A percentile compares a stretch with the other conserved stretches of the same genome.
Conservation (phyloP, 805 yeast genomes). For the Saturnispora besseyi region DNA sequence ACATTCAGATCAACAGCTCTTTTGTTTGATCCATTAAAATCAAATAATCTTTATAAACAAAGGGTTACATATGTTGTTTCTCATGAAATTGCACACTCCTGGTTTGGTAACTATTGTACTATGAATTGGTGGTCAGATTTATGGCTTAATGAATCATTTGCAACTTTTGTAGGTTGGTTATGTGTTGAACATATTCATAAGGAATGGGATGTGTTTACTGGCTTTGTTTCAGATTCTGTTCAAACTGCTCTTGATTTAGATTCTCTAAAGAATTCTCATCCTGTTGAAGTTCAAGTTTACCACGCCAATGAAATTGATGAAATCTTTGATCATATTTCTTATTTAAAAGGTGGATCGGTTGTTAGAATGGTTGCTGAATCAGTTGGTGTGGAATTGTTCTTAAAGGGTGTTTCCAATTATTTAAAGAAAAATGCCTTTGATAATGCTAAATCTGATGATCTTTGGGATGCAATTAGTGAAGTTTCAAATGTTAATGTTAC, state of each 20-base stretch:
- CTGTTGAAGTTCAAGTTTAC: slow-evolving; percentile 73
- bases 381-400: slow-evolving; percentile 59
- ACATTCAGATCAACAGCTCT: slow-evolving; percentile 56
- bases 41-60: slow-evolving; percentile 46
- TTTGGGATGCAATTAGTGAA: slow-evolving; percentile 60
- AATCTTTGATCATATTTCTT: slow-evolving; percentile 74
- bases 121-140: slow-evolving; percentile 94
- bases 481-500: slow-evolving; percentile 55
- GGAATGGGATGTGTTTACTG: slow-evolving; percentile 69
- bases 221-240: slow-evolving; percentile 42
- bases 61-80: slow-evolving; percentile 76
- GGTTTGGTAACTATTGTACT: slow-evolving; percentile 86
- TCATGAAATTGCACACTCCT: slow-evolving; percentile 85
- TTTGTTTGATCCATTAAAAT: slow-evolving; percentile 37
- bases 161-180: slow-evolving; percentile 74
- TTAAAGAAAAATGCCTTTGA: slow-evolving; percentile 53
- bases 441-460: slow-evolving; percentile 66
- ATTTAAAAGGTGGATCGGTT: slow-evolving; percentile 71
- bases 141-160: slow-evolving; percentile 88
- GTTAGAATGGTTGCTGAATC: slow-evolving; percentile 68
- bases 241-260: slow-evolving; percentile 47
- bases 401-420: slow-evolving; percentile 65
- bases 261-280: slow-evolving; percentile 59
- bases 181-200: slow-evolving; percentile 66
- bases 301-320: slow-evolving; percentile 75